Evolutionary conservation across 306 rosid genomes (phyloP), one percentile per base, ranked within the genome.

Genomic region (Carpinus viminea): DNA sequence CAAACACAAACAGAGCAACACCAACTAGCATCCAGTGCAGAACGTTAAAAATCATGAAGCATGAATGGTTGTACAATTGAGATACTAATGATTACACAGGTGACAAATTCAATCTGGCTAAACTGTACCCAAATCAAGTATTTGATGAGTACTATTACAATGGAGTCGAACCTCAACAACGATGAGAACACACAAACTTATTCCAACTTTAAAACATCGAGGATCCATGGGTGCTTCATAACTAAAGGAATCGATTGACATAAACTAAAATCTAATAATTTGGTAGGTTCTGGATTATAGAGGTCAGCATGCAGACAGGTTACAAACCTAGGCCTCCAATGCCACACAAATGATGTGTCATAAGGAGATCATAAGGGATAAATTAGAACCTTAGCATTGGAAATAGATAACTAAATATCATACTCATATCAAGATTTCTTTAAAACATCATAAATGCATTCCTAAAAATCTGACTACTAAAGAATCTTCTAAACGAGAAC

Each of bases 21-120:
- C n/a, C n/a, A n/a, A n/a, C n/a, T n/a, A 28, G 69, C 59, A 55
- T 50, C 61, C n/a, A 45, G n/a, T 66, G 34, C 46, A 60, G n/a
- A 21, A 64, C 31, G 7, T 38, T 0, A 79, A 79, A 73, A 41
- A 36, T 24, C 48, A 4, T 7, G 53, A 21, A 18, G 52, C 65
- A 43, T 38, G 57, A 66, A 38, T 31, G 20, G 1, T 66, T 20
- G 21, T 18, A 4, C 51, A 18, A 7, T 66, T 66, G 13, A 66
- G 12, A 18, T 2, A 66, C 72, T 38, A 31, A 13, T 12, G 11
- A 66, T n/a, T 16, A 41, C 13, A 66, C 48, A 12, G 51, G 47
- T 66, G 26, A 17, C 48, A 17, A 8, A 66, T 38, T 17, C 28
- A 66, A 66, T 18, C 50, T 9, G 28, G 15, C 16, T 38, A 41